These are phyloP conservation scores for Digitaria exilis DNA, from an alignment of 202 grass and related monocot genomes.

Conservation along the genomic window DNA sequence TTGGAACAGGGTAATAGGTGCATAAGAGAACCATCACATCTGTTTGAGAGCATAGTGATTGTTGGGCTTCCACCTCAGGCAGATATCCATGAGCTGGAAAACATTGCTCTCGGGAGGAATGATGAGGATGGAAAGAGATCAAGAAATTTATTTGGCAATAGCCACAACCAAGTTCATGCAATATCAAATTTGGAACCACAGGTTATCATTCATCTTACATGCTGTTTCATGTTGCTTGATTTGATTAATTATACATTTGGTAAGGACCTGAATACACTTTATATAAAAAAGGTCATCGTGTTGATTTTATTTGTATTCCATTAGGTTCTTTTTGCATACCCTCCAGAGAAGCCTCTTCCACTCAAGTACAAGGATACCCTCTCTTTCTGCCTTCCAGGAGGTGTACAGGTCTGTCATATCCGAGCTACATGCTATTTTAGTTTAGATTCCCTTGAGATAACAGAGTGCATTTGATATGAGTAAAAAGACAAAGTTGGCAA, in stretches of 20 bases:
- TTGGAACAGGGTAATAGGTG: constrained; percentile 69
- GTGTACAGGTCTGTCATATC: constrained; percentile 74
- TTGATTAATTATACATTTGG: neutral
- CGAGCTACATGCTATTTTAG: constrained; percentile 3
- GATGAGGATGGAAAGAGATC: constrained; percentile 72
- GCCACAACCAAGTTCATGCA: constrained; percentile 86
- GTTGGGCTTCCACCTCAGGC: constrained; percentile 89
- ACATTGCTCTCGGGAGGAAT: constrained; percentile 61
- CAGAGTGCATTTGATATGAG: constrained; percentile 4
- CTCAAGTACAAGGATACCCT: constrained; percentile 97
- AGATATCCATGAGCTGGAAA: constrained; percentile 76
- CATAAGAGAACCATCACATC: constrained; percentile 77
- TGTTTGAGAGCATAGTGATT: constrained; percentile 94
- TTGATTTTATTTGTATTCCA: constrained; percentile 34
- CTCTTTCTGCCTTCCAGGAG: constrained; percentile 96
- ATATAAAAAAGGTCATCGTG: neutral
- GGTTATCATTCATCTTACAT: constrained; percentile 50
- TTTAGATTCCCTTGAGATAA: constrained; percentile 25
- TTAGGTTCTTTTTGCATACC: constrained; percentile 97
- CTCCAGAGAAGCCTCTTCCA: constrained; percentile 83
- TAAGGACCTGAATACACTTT: neutral
- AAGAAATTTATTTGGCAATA: constrained; percentile 71
- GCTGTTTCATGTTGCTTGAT: constrained; percentile 25
- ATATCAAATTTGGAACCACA: constrained; percentile 92
- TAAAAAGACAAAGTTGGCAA: neutral